Evolutionary conservation across 2,329 filamentous ascomycete species (phyloP).

Genomic region (Nakataea oryzae): DNA sequence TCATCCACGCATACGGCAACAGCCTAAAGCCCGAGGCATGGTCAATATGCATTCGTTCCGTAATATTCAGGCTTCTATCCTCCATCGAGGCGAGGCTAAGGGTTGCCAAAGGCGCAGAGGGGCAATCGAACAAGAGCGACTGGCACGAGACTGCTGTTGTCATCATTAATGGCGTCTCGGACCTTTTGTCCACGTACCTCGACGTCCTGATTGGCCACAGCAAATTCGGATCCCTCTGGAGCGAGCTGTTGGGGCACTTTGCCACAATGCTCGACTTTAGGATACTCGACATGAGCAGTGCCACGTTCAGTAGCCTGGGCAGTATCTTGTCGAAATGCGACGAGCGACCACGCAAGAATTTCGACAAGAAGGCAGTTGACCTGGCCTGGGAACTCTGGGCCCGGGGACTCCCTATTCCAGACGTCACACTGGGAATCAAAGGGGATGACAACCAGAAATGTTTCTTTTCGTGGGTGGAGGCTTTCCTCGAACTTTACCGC

Average conservation of each 20-base stretch:
- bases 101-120: conserved; percentile 21
- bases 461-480: conserved; percentile 71
- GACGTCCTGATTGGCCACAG: conserved; percentile 56
- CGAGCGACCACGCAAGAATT: conserved; percentile 28
- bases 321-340: conserved; percentile 47
- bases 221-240: conserved; percentile 66
- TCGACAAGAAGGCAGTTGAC: conserved; percentile 43
- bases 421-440: conserved; percentile 23
- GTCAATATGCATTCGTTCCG: conserved; percentile 70
- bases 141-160: conserved; percentile 70
- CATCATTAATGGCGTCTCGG: conserved; percentile 62
- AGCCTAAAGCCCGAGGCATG: conserved; percentile 68
- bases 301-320: conserved; percentile 56
- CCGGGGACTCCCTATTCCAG: conserved; percentile 46
- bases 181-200: conserved; percentile 66
- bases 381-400: conserved; percentile 63
- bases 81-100: conserved; percentile 52
- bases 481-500: conserved; percentile 67
- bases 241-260: conserved; percentile 60
- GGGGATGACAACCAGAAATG: conserved; percentile 66
- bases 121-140: conserved; percentile 36
- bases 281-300: conserved; percentile 61
- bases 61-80: conserved; percentile 69
- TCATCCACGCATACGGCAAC: conserved; percentile 85
- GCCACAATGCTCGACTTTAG: conserved; percentile 51